phyloP scores from a whole-genome alignment of 2,329 filamentous ascomycete species.

The Trichoderma simmonsii region DNA sequence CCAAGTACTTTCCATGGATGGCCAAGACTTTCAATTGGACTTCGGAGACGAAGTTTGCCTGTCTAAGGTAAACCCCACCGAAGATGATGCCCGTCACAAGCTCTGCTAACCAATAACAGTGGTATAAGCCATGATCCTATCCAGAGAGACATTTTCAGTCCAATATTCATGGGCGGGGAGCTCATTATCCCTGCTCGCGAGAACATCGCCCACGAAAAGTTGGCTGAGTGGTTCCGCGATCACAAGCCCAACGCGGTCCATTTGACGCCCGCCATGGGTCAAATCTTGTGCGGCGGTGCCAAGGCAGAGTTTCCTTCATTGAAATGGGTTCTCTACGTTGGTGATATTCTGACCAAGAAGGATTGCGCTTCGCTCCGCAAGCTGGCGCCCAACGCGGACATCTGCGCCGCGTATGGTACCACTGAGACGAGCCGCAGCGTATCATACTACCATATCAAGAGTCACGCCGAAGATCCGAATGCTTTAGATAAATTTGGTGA shows the following conservation, averaged over 20 bases:
- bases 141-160: constrained; percentile 75
- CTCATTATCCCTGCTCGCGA: constrained; percentile 76
- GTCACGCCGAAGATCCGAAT: constrained; percentile 57
- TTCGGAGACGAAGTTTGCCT: background rate
- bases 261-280: constrained; percentile 93
- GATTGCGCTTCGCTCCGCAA: constrained; percentile 76
- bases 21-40: constrained; percentile 36
- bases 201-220: constrained; percentile 77
- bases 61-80: background rate
- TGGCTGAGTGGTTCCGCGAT: constrained; percentile 84
- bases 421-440: constrained; percentile 82
- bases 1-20: constrained; percentile 94
- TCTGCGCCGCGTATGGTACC: constrained; percentile 85
- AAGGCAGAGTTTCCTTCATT: constrained; percentile 72
- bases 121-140: constrained; percentile 67
- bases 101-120: background rate
- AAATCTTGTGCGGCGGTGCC: constrained; percentile 85
- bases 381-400: constrained; percentile 71
- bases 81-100: constrained; percentile 19
- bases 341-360: constrained; percentile 80
- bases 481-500: constrained; percentile 52
- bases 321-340: constrained; percentile 84
- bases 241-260: constrained; percentile 77
- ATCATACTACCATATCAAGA: constrained; percentile 66
- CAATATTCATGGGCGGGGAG: constrained; percentile 79